Conservation (phyloP, 306 rosid genomes). For the Betula pendula region DNA sequence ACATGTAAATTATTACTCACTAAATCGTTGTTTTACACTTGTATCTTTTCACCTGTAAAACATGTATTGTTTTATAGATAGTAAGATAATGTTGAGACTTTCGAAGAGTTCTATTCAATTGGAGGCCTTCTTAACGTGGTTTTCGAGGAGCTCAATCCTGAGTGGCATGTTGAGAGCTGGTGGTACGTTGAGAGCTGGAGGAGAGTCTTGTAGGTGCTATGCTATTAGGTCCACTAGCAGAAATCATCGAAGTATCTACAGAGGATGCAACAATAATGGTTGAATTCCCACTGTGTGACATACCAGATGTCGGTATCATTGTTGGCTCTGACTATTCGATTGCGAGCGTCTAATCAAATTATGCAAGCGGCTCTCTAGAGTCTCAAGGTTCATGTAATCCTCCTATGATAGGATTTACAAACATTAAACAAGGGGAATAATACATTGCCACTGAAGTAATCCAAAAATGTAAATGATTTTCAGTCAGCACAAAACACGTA, state of each 20-base stretch:
- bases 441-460: background rate
- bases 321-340: slow-evolving; percentile 57
- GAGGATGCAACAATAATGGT: slow-evolving; percentile 64
- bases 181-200: too few species aligned
- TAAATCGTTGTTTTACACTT: too few species aligned
- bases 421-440: slow-evolving; percentile 13
- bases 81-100: too few species aligned
- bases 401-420: slow-evolving; percentile 54
- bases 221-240: slow-evolving; percentile 51
- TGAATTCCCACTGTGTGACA: slow-evolving; percentile 73
- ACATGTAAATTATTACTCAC: too few species aligned
- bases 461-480: too few species aligned
- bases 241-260: slow-evolving; percentile 56
- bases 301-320: slow-evolving; percentile 98
- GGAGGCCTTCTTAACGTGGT: too few species aligned
- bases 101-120: too few species aligned
- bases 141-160: too few species aligned
- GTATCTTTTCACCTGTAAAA: too few species aligned
- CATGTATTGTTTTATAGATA: too few species aligned
- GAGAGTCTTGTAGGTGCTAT: slow-evolving; percentile 47
- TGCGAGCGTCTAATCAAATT: slow-evolving; percentile 39
- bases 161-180: too few species aligned
- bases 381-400: slow-evolving; percentile 79
- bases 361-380: slow-evolving; percentile 72
- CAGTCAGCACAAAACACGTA: background rate